Conservation (phyloP, 2,329 filamentous ascomycete species). For the Graphilbum ipis-grandicollis region DNA sequence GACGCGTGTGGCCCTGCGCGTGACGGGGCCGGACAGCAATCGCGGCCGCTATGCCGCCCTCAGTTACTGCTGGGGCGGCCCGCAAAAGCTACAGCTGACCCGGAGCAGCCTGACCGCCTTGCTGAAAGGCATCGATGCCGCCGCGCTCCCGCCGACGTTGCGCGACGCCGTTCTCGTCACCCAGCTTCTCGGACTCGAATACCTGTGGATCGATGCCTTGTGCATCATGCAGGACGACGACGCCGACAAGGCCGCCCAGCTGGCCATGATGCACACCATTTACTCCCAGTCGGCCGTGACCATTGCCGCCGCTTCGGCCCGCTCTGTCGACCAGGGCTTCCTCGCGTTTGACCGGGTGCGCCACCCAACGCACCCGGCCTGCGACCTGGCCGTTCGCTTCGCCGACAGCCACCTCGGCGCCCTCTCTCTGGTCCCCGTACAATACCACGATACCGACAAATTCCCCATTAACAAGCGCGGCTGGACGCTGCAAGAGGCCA, state of each 20-base stretch:
- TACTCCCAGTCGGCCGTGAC: slow-evolving; percentile 8
- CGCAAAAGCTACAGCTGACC: neutral
- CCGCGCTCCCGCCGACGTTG: neutral
- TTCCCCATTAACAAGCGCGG: too few species aligned
- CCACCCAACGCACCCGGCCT: too few species aligned
- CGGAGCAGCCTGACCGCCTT: neutral
- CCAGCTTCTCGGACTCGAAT: slow-evolving; percentile 1
- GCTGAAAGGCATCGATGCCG: neutral
- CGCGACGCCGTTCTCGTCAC: slow-evolving; percentile 5
- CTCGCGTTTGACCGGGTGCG: too few species aligned
- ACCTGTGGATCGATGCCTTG: slow-evolving; percentile 8
- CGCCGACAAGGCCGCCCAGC: slow-evolving; percentile 5
- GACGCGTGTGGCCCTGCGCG: too few species aligned
- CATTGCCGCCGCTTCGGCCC: slow-evolving; percentile 3
- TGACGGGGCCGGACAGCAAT: too few species aligned
- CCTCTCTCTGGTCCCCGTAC: too few species aligned
- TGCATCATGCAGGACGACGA: slow-evolving; percentile 7
- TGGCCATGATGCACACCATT: slow-evolving; percentile 9
- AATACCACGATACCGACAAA: too few species aligned
- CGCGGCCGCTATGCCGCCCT: slow-evolving; percentile 4
- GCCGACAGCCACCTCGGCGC: too few species aligned
- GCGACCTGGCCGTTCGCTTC: too few species aligned
- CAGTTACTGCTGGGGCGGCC: slow-evolving; percentile 6
- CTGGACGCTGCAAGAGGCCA: too few species aligned
- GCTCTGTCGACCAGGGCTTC: too few species aligned